Base-by-base conservation (phyloP, 2,329 filamentous ascomycete genomes). In the Scorias spongiosa region DNA sequence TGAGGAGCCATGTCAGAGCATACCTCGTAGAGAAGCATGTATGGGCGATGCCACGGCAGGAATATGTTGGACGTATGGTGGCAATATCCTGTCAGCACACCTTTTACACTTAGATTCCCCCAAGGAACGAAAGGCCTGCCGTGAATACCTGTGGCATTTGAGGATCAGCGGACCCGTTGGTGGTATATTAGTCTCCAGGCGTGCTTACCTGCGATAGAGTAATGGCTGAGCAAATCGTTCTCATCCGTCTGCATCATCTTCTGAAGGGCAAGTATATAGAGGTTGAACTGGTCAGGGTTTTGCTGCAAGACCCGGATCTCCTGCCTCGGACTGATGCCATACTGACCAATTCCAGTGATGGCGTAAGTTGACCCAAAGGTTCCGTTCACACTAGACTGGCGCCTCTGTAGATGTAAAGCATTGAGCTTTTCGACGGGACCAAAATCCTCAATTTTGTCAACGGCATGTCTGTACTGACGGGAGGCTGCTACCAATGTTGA, bases 1-100 rank as follows among this genome's bases (percentile, higher is more conserved):
- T 7, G 7, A 7, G 20, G 20, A 4, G 42, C 11, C 15, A 37
- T 14, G 38, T 26, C 48, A 10, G 7, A 15, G 41, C 56, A 41
- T 51, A 74, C 73, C 63, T 81, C 70, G 49, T 66, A 77, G 9
- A 81, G 62, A 9, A 74, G 67, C 44, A 91, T 67, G 60, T 89
- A 93, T 1, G 84, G 82, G 41, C 86, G 75, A 67, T 93, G 86
- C 86, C 86, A 93, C 34, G 79, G 73, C 34, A 81, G 76, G 58
- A 93, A 91, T 12, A 91, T 66, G 36, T 80, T 76, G 1, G 81
- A 83, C 18, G 71, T 74, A 62, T 93, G 86, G 11, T 76, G 75
- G 59, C 86, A 93, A 59, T 87, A 93, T 41, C 84, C 85, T 1
- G 74, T 75, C 2, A 67, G 55, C 1, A 65, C 44, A 69, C 50